A percentile compares a stretch with the other conserved stretches of the same genome.
phyloP scores from a whole-genome alignment of 768 basidiomycete genomes.

The Candolleomyces eurysporus region DNA sequence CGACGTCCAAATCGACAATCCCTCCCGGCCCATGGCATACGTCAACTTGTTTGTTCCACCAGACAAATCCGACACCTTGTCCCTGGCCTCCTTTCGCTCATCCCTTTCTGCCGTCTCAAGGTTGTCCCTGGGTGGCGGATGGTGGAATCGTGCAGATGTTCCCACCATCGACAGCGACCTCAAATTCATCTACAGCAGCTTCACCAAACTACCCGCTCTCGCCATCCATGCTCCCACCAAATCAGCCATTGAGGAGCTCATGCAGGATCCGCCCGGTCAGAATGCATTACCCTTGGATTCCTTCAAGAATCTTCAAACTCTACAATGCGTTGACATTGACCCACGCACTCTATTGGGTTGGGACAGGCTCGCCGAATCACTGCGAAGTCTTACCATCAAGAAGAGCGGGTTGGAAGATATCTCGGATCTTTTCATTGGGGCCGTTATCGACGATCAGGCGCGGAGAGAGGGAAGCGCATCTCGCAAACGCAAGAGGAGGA shows the following conservation, averaged over 20 bases:
- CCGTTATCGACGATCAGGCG: slow-evolving; percentile 76
- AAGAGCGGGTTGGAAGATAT: slow-evolving; percentile 83
- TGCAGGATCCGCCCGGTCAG: slow-evolving; percentile 64
- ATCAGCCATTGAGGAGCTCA: slow-evolving; percentile 66
- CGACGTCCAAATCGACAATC: slow-evolving; percentile 71
- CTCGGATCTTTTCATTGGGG: slow-evolving; percentile 70
- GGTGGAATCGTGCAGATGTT: slow-evolving; percentile 66
- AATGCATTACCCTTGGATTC: slow-evolving; percentile 77
- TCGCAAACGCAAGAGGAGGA: slow-evolving; percentile 44
- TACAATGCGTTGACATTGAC: slow-evolving; percentile 80
- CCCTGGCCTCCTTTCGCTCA: slow-evolving; percentile 72
- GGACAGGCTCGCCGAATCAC: slow-evolving; percentile 70
- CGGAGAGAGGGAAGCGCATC: slow-evolving; percentile 55
- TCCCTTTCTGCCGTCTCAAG: slow-evolving; percentile 75
- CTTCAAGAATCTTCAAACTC: slow-evolving; percentile 80
- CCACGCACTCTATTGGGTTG: slow-evolving; percentile 81
- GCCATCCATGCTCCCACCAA: slow-evolving; percentile 61
- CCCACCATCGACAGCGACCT: slow-evolving; percentile 69
- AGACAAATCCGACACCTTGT: slow-evolving; percentile 73
- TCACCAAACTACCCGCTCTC: slow-evolving; percentile 87
- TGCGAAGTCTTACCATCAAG: slow-evolving; percentile 72
- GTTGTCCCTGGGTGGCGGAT: slow-evolving; percentile 68
- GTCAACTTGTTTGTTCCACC: slow-evolving; percentile 51
- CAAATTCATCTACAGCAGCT: slow-evolving; percentile 84
- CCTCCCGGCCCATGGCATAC: slow-evolving; percentile 77